These are phyloP conservation scores for Ampelomyces quisqualis DNA, from an alignment of 2,329 filamentous ascomycete species.

Conservation along the genomic window DNA sequence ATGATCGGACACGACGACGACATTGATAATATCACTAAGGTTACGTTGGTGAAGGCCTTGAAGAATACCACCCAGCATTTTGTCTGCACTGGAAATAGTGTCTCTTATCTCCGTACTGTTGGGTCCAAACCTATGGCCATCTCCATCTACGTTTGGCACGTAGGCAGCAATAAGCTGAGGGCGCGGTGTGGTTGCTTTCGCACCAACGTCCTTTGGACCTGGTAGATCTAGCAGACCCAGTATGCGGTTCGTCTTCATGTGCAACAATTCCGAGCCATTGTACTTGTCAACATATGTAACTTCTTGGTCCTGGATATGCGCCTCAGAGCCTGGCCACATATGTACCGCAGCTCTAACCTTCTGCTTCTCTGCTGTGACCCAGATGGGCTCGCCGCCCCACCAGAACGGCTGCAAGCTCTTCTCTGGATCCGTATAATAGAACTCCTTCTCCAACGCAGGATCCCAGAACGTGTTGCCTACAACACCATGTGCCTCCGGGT, in stretches of 20 bases:
- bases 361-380: slow-evolving; percentile 86
- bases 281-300: slow-evolving; percentile 82
- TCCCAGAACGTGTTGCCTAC: slow-evolving; percentile 97
- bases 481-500: slow-evolving; percentile 89
- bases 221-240: slow-evolving; percentile 83
- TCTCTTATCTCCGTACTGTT: slow-evolving; percentile 87
- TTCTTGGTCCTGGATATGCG: slow-evolving; percentile 71
- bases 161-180: slow-evolving; percentile 94
- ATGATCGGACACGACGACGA: slow-evolving; percentile 95
- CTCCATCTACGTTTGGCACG: slow-evolving; percentile 85
- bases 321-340: slow-evolving; percentile 98
- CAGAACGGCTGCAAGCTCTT: slow-evolving; percentile 81
- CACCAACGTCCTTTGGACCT: slow-evolving; percentile 62
- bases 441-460: slow-evolving; percentile 70
- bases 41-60: slow-evolving; percentile 76
- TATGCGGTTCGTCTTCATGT: slow-evolving; percentile 75
- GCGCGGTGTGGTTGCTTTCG: slow-evolving; percentile 55
- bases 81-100: slow-evolving; percentile 78
- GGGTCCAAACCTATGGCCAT: slow-evolving; percentile 85
- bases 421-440: slow-evolving; percentile 78
- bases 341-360: slow-evolving; percentile 80
- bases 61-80: slow-evolving; percentile 77
- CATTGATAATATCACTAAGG: slow-evolving; percentile 84
- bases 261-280: slow-evolving; percentile 73
- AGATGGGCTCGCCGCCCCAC: slow-evolving; percentile 94